These are phyloP conservation scores for Chytriomyces sp. DNA, from an alignment of 192 early-diverging fungal species.

Conservation along the genomic window DNA sequence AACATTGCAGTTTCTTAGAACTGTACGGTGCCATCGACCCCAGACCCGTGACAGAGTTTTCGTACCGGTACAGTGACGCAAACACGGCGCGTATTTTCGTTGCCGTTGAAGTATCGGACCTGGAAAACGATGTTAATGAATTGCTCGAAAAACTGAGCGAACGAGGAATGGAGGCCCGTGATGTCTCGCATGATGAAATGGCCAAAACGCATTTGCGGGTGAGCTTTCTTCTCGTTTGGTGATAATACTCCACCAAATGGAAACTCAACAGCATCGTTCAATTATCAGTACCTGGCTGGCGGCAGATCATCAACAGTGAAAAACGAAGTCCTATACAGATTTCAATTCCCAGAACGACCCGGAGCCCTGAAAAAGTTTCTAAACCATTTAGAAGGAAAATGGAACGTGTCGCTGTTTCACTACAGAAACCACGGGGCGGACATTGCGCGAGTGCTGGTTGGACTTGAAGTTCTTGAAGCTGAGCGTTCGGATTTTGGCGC, in stretches of 20 bases:
- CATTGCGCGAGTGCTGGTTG: constrained; percentile 50
- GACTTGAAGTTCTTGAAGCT: constrained; percentile 47
- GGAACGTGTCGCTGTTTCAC: constrained; percentile 59
- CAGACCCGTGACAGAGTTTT: constrained; percentile 50
- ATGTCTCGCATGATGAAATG: constrained; percentile 55
- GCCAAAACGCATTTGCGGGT: constrained; percentile 52
- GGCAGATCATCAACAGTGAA: constrained; percentile 36
- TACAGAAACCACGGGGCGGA: constrained; percentile 59
- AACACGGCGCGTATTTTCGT: constrained; percentile 47
- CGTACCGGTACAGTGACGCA: constrained; percentile 51
- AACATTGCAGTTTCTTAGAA: constrained; percentile 34
- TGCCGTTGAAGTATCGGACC: constrained; percentile 44
- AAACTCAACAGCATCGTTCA: not conserved
- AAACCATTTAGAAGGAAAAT: constrained; percentile 29
- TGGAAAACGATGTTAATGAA: constrained; percentile 31
- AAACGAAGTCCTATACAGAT: constrained; percentile 47
- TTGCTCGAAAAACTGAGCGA: constrained; percentile 26
- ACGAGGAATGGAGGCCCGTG: constrained; percentile 43
- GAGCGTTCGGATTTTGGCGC: not conserved
- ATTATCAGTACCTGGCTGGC: constrained; percentile 42
- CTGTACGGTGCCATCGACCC: constrained; percentile 55
- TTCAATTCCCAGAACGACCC: constrained; percentile 56
- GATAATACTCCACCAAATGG: not conserved
- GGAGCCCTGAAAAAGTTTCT: constrained; percentile 44
- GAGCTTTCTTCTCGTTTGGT: not conserved